Percentiles rank a stretch among this genome's conserved stretches.
Conservation (phyloP, 176 grass and related monocot species). For the Tuctoria greenei region DNA sequence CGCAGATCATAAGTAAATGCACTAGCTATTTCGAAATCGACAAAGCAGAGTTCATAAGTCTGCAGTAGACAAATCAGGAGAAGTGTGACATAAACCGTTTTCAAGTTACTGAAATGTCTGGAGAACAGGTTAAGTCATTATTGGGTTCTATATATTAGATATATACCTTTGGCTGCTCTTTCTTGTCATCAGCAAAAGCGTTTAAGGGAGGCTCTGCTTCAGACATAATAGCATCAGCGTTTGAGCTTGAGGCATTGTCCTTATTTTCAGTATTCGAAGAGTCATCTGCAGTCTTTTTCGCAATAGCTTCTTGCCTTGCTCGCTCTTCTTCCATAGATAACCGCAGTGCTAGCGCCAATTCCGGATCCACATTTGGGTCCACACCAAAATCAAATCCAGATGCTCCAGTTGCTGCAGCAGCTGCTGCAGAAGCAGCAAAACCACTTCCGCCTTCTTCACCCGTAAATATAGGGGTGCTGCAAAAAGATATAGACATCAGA, state of each 20-base stretch:
- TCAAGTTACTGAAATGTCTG: not conserved
- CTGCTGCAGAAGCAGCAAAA: constrained; percentile 92
- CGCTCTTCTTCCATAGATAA: constrained; percentile 99
- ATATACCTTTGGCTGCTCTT: constrained; percentile 51
- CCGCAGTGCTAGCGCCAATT: constrained; percentile 83
- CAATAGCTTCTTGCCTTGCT: constrained; percentile 86
- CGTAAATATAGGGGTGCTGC: constrained; percentile 93
- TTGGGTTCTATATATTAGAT: not conserved
- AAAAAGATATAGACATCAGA: constrained; percentile 27
- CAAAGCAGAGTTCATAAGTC: not conserved
- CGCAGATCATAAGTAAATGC: not conserved
- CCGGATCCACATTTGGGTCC: constrained; percentile 95
- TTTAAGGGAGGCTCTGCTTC: constrained; percentile 48
- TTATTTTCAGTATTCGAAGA: constrained; percentile 54
- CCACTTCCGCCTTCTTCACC: constrained; percentile 95
- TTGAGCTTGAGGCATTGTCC: constrained; percentile 51
- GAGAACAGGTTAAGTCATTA: not conserved
- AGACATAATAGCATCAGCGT: constrained; percentile 62
- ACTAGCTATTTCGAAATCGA: not conserved
- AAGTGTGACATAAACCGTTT: not conserved
- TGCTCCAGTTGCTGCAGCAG: constrained; percentile 80
- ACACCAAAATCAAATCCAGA: constrained; percentile 95
- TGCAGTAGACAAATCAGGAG: not conserved
- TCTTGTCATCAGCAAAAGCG: constrained; percentile 52
- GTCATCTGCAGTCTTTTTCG: constrained; percentile 70